These are phyloP conservation scores for Ophiostoma piceae DNA, from an alignment of 2,329 filamentous ascomycete genomes.

Conservation along the genomic window DNA sequence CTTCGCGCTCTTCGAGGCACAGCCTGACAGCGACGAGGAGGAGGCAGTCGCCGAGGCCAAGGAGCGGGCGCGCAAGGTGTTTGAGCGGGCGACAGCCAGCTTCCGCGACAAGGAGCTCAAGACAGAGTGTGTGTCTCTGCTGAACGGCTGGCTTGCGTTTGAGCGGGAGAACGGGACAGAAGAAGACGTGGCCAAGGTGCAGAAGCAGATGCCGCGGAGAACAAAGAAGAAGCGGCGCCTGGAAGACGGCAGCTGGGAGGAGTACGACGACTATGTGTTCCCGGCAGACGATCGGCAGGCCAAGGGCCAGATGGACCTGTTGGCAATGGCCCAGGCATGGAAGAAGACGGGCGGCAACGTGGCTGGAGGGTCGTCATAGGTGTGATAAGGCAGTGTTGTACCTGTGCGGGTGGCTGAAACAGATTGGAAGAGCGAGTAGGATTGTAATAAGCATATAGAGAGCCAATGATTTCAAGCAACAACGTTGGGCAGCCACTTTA, in stretches of 20 bases:
- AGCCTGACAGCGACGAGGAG: slow-evolving; percentile 64
- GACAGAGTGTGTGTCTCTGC: slow-evolving; percentile 85
- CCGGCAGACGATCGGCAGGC: slow-evolving; percentile 87
- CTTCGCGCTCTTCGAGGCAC: slow-evolving; percentile 96
- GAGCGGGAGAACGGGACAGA: slow-evolving; percentile 75
- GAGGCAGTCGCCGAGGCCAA: slow-evolving; percentile 80
- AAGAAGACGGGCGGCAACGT: slow-evolving; percentile 52
- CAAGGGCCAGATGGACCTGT: slow-evolving; percentile 73
- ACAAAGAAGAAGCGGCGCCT: slow-evolving; percentile 88
- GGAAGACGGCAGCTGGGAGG: slow-evolving; percentile 90
- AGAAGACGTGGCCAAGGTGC: slow-evolving; percentile 73
- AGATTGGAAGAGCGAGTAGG: background rate
- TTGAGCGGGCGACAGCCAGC: slow-evolving; percentile 75
- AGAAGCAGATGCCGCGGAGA: slow-evolving; percentile 88
- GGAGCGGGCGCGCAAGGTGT: slow-evolving; percentile 71
- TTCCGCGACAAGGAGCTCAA: slow-evolving; percentile 90
- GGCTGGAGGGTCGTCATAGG: background rate
- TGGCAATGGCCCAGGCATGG: slow-evolving; percentile 84
- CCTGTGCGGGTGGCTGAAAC: background rate
- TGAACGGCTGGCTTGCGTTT: slow-evolving; percentile 89
- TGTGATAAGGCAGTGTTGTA: background rate
- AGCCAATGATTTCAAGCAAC: background rate
- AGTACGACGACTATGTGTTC: slow-evolving; percentile 97
- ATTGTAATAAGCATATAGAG: background rate
- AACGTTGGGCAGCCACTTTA: background rate